These are phyloP conservation scores for Colletotrichum ledebouriae DNA, from an alignment of 2,329 filamentous ascomycete species.

Conservation along the genomic window DNA sequence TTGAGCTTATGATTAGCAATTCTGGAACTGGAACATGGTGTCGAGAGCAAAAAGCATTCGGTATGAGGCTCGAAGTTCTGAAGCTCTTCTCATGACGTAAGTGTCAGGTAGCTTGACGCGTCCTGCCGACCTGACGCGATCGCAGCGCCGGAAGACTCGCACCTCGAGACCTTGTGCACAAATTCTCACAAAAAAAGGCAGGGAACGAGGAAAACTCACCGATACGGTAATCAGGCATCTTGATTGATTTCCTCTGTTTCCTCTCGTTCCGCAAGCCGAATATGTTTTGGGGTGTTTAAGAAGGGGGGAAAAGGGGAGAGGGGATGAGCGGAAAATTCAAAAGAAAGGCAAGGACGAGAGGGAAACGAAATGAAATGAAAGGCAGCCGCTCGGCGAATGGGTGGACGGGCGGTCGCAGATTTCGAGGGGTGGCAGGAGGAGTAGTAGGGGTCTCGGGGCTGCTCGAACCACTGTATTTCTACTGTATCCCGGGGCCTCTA, in stretches of 20 bases:
- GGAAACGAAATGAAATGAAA: slow-evolving; percentile 18
- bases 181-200: neutral
- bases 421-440: neutral
- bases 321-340: slow-evolving; percentile 10
- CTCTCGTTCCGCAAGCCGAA: neutral
- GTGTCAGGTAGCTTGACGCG: slow-evolving; percentile 19
- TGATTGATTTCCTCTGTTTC: slow-evolving; percentile 31
- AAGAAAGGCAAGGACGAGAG: slow-evolving; percentile 27
- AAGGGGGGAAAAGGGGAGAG: neutral
- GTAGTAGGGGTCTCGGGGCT: neutral
- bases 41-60: neutral
- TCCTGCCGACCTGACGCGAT: slow-evolving; percentile 3
- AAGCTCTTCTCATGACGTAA: slow-evolving; percentile 34
- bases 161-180: too few species aligned
- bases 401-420: neutral
- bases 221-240: slow-evolving; percentile 62
- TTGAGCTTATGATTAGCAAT: slow-evolving; percentile 12
- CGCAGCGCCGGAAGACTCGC: neutral
- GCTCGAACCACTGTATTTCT: neutral
- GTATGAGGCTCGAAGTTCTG: slow-evolving; percentile 2
- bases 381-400: neutral
- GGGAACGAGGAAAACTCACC: slow-evolving; percentile 52
- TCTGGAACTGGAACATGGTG: neutral
- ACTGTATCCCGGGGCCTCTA: neutral
- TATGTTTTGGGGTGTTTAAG: neutral